Percentiles rank a stretch among this genome's conserved stretches.
These are phyloP conservation scores for Lachnellula hyalina DNA, from an alignment of 2,329 filamentous ascomycete genomes.

Conservation along the genomic window DNA sequence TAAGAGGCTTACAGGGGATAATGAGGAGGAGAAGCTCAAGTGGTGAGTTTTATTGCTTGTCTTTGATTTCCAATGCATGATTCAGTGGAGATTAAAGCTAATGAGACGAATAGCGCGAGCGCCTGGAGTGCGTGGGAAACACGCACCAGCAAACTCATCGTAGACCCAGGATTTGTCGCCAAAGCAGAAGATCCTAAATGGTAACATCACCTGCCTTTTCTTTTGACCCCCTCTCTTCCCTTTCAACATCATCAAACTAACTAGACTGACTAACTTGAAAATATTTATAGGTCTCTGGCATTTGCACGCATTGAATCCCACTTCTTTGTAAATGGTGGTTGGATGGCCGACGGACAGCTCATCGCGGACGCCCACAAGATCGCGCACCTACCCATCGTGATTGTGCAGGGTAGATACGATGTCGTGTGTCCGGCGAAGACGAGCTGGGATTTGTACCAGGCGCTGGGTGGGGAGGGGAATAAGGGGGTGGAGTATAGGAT, in stretches of 20 bases:
- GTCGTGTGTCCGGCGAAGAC: conserved; percentile 40
- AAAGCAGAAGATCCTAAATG: conserved; percentile 1
- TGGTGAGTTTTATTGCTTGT: conserved; percentile 17
- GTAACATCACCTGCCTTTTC: conserved; percentile 12
- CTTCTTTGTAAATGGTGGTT: conserved; percentile 38
- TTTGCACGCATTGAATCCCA: conserved; percentile 40
- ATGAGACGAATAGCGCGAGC: background rate
- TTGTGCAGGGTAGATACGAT: conserved; percentile 43
- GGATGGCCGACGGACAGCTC: conserved; percentile 38
- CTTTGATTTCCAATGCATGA: background rate
- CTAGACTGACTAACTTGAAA: no score
- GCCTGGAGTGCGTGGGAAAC: background rate
- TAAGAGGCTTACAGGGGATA: conserved; percentile 33
- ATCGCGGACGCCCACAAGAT: conserved; percentile 27
- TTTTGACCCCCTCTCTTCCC: background rate
- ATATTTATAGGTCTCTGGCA: conserved; percentile 23
- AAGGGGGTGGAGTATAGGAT: conserved; percentile 26
- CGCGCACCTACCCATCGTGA: conserved; percentile 29
- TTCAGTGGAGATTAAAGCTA: background rate
- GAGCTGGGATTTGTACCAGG: conserved; percentile 39
- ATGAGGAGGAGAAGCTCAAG: conserved; percentile 27
- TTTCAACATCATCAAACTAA: background rate
- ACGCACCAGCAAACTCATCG: background rate
- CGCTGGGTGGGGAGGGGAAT: conserved; percentile 29
- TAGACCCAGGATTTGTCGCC: background rate